Percentiles rank a stretch among this genome's conserved stretches.
Evolutionary conservation across 495 filamentous ascomycete species (phyloP).

Genomic region (Usnea hakonensis): DNA sequence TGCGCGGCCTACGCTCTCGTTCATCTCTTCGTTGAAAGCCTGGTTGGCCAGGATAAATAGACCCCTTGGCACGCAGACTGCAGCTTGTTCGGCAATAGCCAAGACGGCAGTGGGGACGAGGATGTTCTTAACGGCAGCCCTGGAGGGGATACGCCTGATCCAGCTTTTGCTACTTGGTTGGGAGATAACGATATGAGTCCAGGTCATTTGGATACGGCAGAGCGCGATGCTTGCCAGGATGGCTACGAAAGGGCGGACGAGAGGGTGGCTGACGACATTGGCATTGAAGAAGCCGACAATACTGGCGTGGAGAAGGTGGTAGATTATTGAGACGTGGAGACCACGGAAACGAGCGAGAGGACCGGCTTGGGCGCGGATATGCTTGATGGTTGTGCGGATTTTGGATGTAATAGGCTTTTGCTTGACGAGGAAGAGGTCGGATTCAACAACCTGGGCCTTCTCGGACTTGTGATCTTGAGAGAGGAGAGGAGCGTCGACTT

Average conservation of each 20-base stretch:
- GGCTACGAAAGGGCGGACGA: constrained; percentile 28
- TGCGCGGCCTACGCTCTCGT: constrained; percentile 26
- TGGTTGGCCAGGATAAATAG: constrained; percentile 10
- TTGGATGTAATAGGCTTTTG: constrained; percentile 51
- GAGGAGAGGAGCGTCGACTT: constrained; percentile 24
- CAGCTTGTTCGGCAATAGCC: constrained; percentile 20
- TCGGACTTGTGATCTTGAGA: constrained; percentile 22
- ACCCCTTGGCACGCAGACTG: constrained; percentile 20
- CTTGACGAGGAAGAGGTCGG: constrained; percentile 34
- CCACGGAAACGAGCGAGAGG: constrained; percentile 53
- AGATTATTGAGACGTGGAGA: constrained; percentile 32
- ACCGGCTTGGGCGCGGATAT: constrained; percentile 50
- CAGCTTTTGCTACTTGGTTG: constrained; percentile 30
- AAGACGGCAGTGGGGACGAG: constrained; percentile 35
- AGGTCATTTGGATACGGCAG: constrained; percentile 52
- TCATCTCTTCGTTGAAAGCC: constrained; percentile 15
- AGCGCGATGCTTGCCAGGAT: constrained; percentile 44
- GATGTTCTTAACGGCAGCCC: constrained; percentile 31
- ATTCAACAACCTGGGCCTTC: constrained; percentile 24
- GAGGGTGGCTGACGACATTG: constrained; percentile 29
- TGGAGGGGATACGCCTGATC: constrained; percentile 31
- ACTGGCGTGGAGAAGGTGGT: constrained; percentile 18
- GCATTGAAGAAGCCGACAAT: constrained; percentile 26
- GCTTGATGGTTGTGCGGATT: constrained; percentile 48
- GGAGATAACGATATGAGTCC: constrained; percentile 46